A percentile compares a stretch with the other conserved stretches of the same genome.
phyloP scores from a whole-genome alignment of 2,329 filamentous ascomycete genomes.

The Colletotrichum tabaci region DNA sequence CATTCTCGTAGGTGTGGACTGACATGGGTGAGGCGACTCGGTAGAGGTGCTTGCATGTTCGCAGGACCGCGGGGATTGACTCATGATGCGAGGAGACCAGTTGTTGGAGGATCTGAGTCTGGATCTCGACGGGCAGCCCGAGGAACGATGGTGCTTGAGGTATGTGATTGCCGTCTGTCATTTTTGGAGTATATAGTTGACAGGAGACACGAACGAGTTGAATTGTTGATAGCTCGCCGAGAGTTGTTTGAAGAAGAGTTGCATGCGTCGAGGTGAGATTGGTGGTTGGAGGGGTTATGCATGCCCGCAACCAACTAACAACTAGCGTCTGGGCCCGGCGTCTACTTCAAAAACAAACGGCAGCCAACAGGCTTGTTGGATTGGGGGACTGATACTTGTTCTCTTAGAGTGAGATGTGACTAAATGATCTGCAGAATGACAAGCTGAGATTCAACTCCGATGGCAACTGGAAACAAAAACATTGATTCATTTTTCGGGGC shows the following conservation, averaged over 20 bases:
- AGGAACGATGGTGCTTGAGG: background rate
- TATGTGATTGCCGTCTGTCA: background rate
- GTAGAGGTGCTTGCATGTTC: slow-evolving; percentile 16
- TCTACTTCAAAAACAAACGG: background rate
- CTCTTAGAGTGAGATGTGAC: background rate
- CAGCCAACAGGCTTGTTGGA: background rate
- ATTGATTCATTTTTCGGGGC: background rate
- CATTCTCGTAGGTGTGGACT: slow-evolving; percentile 12
- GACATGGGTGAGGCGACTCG: slow-evolving; percentile 1
- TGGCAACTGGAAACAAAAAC: background rate
- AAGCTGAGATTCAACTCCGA: background rate
- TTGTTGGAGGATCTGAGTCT: slow-evolving; percentile 2
- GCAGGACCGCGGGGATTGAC: slow-evolving; percentile 2
- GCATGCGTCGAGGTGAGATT: background rate
- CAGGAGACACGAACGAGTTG: background rate
- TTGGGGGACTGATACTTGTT: background rate
- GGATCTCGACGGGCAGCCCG: slow-evolving; percentile 2
- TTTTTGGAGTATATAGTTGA: background rate
- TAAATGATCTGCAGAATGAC: background rate
- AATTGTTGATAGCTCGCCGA: background rate
- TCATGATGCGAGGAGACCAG: slow-evolving; percentile 5
- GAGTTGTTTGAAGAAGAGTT: slow-evolving; percentile 14
- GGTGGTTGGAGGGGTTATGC: slow-evolving; percentile 9
- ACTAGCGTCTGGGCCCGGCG: slow-evolving; percentile 7
- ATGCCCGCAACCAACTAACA: background rate